Percentiles rank a stretch among this genome's conserved stretches.
phyloP scores from a whole-genome alignment of 306 rosid genomes.

The Fragaria nilgerrensis region DNA sequence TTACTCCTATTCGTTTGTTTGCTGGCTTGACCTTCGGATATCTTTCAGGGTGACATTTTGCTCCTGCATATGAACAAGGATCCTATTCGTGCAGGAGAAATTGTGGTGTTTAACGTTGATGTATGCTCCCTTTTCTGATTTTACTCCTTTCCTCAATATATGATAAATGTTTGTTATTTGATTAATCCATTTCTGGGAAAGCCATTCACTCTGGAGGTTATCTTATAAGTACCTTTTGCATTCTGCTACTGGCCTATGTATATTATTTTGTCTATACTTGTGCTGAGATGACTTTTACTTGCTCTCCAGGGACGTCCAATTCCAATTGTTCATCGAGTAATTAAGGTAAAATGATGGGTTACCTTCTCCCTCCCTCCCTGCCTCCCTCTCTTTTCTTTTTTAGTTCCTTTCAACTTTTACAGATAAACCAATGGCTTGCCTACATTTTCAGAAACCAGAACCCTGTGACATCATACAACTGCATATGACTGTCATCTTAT shows the following conservation, averaged over 20 bases:
- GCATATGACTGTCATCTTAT: neutral
- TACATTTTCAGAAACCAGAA: neutral
- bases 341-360: conserved; percentile 41
- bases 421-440: neutral
- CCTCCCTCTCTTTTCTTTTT: neutral
- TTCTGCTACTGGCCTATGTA: neutral
- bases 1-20: neutral
- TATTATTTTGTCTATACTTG: neutral
- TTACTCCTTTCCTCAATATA: neutral
- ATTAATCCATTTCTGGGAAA: neutral
- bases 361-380: neutral
- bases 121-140: conserved; percentile 32
- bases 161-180: neutral
- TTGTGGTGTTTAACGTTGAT: conserved; percentile 71
- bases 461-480: neutral
- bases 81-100: conserved; percentile 94
- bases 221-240: neutral
- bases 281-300: conserved; percentile 23
- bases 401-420: neutral
- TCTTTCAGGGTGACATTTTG: conserved; percentile 77
- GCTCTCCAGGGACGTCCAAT: conserved; percentile 59
- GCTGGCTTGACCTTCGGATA: conserved; percentile 8
- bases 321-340: conserved; percentile 84
- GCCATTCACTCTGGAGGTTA: neutral
- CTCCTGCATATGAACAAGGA: conserved; percentile 87